Evolutionary conservation across 768 basidiomycete genomes (phyloP).

Genomic region (Paxillus involutus): DNA sequence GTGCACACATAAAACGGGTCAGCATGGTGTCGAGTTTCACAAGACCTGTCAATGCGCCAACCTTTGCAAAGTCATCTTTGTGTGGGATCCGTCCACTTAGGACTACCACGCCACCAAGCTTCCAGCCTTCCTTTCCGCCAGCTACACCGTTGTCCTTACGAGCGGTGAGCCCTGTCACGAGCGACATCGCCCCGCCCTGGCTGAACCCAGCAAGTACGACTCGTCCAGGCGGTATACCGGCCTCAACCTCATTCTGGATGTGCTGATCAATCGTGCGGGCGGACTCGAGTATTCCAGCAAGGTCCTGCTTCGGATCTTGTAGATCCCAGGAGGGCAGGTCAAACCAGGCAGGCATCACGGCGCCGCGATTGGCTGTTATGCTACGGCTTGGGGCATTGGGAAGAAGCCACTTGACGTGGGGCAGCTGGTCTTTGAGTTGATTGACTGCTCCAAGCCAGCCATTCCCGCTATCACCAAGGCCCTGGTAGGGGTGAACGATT

Average conservation of each 20-base stretch:
- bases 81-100: constrained; percentile 84
- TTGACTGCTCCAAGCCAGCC: constrained; percentile 80
- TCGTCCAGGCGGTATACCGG: constrained; percentile 63
- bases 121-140: constrained; percentile 43
- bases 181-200: constrained; percentile 78
- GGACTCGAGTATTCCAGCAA: constrained; percentile 57
- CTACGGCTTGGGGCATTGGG: constrained; percentile 36
- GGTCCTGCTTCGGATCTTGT: constrained; percentile 58
- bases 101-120: constrained; percentile 68
- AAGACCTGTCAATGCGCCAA: constrained; percentile 30
- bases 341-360: constrained; percentile 77
- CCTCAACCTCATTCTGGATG: constrained; percentile 72
- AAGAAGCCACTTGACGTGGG: constrained; percentile 87
- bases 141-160: constrained; percentile 25
- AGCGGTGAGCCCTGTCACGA: constrained; percentile 63
- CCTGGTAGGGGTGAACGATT: constrained; percentile 39
- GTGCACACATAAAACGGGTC: constrained; percentile 1
- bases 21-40: background rate
- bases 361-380: constrained; percentile 75
- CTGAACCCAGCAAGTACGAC: constrained; percentile 89
- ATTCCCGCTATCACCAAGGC: constrained; percentile 70
- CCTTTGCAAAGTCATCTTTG: constrained; percentile 60
- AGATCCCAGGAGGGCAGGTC: constrained; percentile 71
- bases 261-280: constrained; percentile 61
- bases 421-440: constrained; percentile 57